Evolutionary conservation across 371 early-diverging fungal species (phyloP), one percentile per base, ranked within the genome.

Genomic region (Lichtheimia corymbifera): DNA sequence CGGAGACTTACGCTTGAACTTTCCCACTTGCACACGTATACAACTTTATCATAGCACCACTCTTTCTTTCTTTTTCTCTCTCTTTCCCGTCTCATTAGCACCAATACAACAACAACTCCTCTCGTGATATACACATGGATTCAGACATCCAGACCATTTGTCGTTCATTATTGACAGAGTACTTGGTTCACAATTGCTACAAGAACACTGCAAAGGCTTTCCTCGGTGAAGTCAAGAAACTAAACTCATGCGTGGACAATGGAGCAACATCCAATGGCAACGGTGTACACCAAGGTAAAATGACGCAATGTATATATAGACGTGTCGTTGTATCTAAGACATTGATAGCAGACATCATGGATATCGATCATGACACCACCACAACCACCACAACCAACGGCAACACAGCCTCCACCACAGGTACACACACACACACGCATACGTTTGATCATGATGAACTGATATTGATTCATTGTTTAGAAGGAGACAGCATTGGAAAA

Each of bases 161-260:
- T 50, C 65, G 70, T 43, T 51, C 63, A 15, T 58, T 77, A 42
- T 61, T 77, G 9, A 63, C 69, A 44, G 79, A 87, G 53, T 87
- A 87, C 44, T 71, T 87, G 11, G 56, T 87, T 15, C 84, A 87
- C 65, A 75, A 83, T 42, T 85, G 85, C 60, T 87, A 79, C 66
- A 82, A 82, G 27, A 82, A 87, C 57, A 85, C 87, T 1, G 87
- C 87, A 24, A 83, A 78, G 50, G 84, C 85, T 7, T 77, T 86
- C 55, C 59, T 83, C 49, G 75, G 70, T 57, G 85, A 86, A 41
- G 73, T 68, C 17, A 70, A 53, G 20, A 70, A 66, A 65, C 62
- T 69, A 14, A 60, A 66, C 15, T 30, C 62, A 15, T 64, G 63
- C 57, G 24, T 24, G 24, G 42, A 59, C 51, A 52, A 41, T 42